These are phyloP conservation scores for Podospora pseudoanserina DNA, from an alignment of 495 filamentous ascomycete genomes.

Conservation along the genomic window DNA sequence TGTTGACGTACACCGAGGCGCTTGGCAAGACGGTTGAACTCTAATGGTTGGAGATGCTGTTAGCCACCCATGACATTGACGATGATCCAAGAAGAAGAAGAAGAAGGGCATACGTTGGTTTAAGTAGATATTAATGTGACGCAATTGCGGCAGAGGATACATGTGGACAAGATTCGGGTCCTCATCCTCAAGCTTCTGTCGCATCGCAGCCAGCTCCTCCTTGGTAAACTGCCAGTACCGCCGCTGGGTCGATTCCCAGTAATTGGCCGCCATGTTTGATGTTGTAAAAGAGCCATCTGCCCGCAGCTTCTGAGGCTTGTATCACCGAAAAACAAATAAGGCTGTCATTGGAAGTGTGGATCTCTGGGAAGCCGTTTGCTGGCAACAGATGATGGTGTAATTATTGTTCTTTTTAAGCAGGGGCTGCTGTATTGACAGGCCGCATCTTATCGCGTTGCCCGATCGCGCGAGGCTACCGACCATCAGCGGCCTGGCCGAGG, in stretches of 20 bases:
- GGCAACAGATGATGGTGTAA: neutral
- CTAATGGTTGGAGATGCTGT: constrained; percentile 41
- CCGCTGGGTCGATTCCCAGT: constrained; percentile 91
- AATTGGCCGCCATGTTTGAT: constrained; percentile 81
- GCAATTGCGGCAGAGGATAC: constrained; percentile 75
- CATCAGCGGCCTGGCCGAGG: neutral
- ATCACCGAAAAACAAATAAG: neutral
- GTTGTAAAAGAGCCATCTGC: neutral
- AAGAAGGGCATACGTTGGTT: constrained; percentile 70
- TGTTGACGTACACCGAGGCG: constrained; percentile 83
- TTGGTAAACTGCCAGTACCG: constrained; percentile 87
- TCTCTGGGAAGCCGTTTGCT: neutral
- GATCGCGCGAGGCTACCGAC: neutral
- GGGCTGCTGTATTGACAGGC: neutral
- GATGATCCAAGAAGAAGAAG: neutral
- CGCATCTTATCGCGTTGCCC: neutral
- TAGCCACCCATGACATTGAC: neutral
- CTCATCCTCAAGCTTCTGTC: constrained; percentile 67
- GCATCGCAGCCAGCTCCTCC: constrained; percentile 67
- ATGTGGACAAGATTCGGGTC: constrained; percentile 67
- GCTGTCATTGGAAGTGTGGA: neutral
- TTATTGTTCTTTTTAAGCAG: neutral
- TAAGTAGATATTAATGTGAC: constrained; percentile 87
- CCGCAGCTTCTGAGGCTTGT: neutral
- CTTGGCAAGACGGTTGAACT: constrained; percentile 74